A percentile compares a stretch with the other conserved stretches of the same genome.
These are phyloP conservation scores for Suhomyces anneliseae DNA, from an alignment of 1,139 yeast species.

Conservation along the genomic window DNA sequence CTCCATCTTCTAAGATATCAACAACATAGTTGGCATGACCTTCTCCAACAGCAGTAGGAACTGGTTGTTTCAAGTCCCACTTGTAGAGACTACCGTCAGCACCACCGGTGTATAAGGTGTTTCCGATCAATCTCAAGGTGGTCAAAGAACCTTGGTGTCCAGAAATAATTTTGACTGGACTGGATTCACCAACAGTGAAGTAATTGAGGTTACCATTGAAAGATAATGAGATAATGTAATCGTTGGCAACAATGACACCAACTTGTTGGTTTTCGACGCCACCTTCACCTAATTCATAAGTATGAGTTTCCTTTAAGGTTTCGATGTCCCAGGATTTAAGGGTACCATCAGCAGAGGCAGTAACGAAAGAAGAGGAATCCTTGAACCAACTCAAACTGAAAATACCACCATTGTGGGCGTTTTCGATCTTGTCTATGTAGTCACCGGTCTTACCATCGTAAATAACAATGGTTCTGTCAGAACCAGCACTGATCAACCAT, in stretches of 20 bases:
- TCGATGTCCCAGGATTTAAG: conserved; percentile 63
- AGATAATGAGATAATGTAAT: conserved; percentile 64
- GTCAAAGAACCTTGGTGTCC: conserved; percentile 90
- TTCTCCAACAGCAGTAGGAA: conserved; percentile 24
- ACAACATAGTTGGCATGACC: conserved; percentile 62
- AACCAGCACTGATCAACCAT: conserved; percentile 76
- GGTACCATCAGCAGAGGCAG: conserved; percentile 82
- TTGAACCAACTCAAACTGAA: conserved; percentile 73
- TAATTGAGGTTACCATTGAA: conserved; percentile 70
- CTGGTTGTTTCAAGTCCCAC: conserved; percentile 49
- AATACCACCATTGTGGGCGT: conserved; percentile 75
- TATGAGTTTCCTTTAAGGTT: conserved; percentile 24
- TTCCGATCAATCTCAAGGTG: conserved; percentile 28
- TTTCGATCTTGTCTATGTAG: conserved; percentile 51
- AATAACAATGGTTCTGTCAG: conserved; percentile 74
- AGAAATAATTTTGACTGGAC: conserved; percentile 46
- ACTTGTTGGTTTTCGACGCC: conserved; percentile 68
- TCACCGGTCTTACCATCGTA: conserved; percentile 93
- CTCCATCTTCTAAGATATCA: conserved; percentile 32
- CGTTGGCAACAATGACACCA: conserved; percentile 68
- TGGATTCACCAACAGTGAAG: conserved; percentile 39
- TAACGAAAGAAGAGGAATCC: conserved; percentile 56
- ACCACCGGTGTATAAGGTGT: conserved; percentile 62
- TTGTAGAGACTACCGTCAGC: conserved; percentile 73
- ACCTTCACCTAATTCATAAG: conserved; percentile 43